A percentile compares a stretch with the other conserved stretches of the same genome.
Evolutionary conservation across 169 alveolate genomes (phyloP).

Genomic region (Toxoplasma gondii): DNA sequence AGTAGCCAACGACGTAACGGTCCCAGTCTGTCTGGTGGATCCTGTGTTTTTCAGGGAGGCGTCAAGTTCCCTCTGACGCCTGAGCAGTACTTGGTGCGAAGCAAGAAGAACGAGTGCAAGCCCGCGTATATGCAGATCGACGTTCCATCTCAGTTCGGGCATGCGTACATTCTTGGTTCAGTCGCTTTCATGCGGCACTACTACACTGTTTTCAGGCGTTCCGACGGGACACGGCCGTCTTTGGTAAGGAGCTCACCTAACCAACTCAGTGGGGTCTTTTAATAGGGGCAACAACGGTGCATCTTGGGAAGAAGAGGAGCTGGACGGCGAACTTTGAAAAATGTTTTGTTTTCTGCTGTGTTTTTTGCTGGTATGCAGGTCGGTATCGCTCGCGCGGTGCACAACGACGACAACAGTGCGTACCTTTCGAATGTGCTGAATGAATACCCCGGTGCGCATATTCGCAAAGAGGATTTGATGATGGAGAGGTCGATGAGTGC

Average conservation of each 20-base stretch:
- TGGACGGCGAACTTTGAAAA: neutral
- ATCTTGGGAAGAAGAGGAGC: neutral
- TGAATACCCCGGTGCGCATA: slow-evolving; percentile 29
- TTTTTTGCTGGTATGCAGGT: slow-evolving; percentile 16
- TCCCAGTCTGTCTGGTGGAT: too few relatives aligned
- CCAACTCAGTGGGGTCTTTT: neutral
- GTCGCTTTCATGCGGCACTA: slow-evolving; percentile 85
- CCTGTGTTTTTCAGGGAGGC: slow-evolving; percentile 38
- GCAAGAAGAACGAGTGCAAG: slow-evolving; percentile 74
- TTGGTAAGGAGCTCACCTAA: neutral
- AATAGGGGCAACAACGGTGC: neutral
- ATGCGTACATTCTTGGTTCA: slow-evolving; percentile 87
- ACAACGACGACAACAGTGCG: slow-evolving; percentile 37
- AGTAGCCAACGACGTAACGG: too few relatives aligned
- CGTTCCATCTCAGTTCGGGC: slow-evolving; percentile 89
- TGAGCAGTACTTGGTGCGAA: slow-evolving; percentile 70
- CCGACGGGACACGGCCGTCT: slow-evolving; percentile 58
- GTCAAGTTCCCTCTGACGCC: slow-evolving; percentile 75
- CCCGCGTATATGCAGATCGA: slow-evolving; percentile 90
- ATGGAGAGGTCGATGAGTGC: neutral
- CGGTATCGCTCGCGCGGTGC: slow-evolving; percentile 61
- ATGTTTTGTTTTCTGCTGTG: neutral
- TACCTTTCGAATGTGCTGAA: slow-evolving; percentile 39
- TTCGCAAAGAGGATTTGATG: neutral
- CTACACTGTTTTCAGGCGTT: slow-evolving; percentile 80